A percentile compares a stretch with the other conserved stretches of the same genome.
Conservation (phyloP, 2,329 filamentous ascomycete species). For the Claviceps purpurea region DNA sequence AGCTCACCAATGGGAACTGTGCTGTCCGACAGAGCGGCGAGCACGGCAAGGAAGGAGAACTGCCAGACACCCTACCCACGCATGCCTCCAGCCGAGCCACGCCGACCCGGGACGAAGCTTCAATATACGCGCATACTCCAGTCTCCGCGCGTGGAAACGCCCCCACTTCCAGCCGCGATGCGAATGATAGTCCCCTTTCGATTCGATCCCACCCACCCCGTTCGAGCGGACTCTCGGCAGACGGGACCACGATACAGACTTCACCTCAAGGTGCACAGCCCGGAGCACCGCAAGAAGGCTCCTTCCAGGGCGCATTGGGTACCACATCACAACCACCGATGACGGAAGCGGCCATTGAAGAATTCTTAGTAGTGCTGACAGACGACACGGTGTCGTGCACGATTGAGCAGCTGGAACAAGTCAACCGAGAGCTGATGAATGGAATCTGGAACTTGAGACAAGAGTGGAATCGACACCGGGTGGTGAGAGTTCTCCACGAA, state of each 20-base stretch:
- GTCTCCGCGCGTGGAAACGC: constrained; percentile 30
- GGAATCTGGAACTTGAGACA: constrained; percentile 67
- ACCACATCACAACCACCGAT: constrained; percentile 31
- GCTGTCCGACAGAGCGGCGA: constrained; percentile 26
- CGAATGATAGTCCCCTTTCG: constrained; percentile 24
- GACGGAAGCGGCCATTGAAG: constrained; percentile 35
- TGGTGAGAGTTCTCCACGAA: constrained; percentile 47
- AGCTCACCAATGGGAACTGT: constrained; percentile 55
- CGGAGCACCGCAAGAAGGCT: constrained; percentile 6
- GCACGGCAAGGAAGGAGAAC: constrained; percentile 22
- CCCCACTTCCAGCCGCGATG: constrained; percentile 10
- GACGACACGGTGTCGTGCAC: constrained; percentile 61
- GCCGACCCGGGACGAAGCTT: constrained; percentile 35
- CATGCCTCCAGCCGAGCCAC: constrained; percentile 29
- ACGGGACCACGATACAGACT: constrained; percentile 11
- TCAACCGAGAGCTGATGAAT: constrained; percentile 83
- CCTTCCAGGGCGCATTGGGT: constrained; percentile 18
- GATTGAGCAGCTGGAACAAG: constrained; percentile 90
- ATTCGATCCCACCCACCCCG: constrained; percentile 20
- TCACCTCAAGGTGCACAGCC: constrained; percentile 20
- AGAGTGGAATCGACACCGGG: constrained; percentile 72
- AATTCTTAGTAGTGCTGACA: constrained; percentile 51
- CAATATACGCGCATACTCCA: constrained; percentile 46
- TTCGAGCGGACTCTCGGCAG: constrained; percentile 19
- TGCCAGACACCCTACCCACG: constrained; percentile 38